phyloP scores from a whole-genome alignment of 2,329 filamentous ascomycete species.

The Chalaropsis thielavioides region DNA sequence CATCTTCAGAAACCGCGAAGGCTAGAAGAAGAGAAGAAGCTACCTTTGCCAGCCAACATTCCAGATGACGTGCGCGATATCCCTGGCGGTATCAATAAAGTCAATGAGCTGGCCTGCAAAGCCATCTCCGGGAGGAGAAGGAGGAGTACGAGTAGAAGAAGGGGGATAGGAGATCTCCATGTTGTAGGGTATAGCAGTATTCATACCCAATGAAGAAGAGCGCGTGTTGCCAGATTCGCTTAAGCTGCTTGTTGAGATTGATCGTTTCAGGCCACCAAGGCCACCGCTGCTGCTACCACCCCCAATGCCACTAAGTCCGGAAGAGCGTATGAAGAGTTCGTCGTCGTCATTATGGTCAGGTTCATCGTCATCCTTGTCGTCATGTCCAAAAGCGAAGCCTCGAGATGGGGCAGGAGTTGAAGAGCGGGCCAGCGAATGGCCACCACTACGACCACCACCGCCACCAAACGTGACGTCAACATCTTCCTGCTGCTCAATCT shows the following conservation, averaged over 20 bases:
- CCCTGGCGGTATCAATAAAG: conserved; percentile 58
- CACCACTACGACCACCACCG: neutral
- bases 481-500: conserved; percentile 19
- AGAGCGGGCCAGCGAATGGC: conserved; percentile 8
- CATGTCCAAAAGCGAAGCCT: conserved; percentile 18
- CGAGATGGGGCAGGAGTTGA: conserved; percentile 20
- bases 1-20: conserved; percentile 5
- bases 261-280: conserved; percentile 30
- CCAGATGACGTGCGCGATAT: conserved; percentile 58
- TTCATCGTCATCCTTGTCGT: conserved; percentile 12
- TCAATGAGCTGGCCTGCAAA: conserved; percentile 69
- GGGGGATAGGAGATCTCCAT: conserved; percentile 42
- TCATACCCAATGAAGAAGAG: conserved; percentile 74
- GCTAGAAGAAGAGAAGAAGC: conserved; percentile 11
- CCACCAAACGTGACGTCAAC: conserved; percentile 17
- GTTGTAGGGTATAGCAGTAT: conserved; percentile 59
- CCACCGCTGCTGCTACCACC: conserved; percentile 1
- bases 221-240: conserved; percentile 50
- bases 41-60: conserved; percentile 52
- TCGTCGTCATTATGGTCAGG: conserved; percentile 19
- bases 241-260: conserved; percentile 36
- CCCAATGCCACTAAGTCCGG: conserved; percentile 8
- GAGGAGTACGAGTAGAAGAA: conserved; percentile 5
- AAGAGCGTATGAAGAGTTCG: conserved; percentile 10
- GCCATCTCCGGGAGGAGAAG: conserved; percentile 35